Conservation (phyloP, 1,139 yeast genomes). For the Magnusiomyces suaveolens region DNA sequence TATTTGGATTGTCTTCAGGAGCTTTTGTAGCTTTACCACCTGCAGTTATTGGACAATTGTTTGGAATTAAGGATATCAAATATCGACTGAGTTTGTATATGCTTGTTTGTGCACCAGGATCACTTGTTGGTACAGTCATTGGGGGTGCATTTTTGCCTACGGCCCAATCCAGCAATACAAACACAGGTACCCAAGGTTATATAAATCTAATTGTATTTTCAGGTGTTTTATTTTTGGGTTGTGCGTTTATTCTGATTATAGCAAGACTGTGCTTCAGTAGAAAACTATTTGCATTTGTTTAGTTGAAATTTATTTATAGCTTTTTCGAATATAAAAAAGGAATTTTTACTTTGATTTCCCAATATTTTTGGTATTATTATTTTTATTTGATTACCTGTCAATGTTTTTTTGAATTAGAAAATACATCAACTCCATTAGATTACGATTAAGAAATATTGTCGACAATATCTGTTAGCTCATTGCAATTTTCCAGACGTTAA, state of each 20-base stretch:
- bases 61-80: slow-evolving; percentile 35
- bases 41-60: slow-evolving; percentile 39
- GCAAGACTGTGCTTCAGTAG: not conserved
- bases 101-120: slow-evolving; percentile 42
- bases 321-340: too few species aligned
- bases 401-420: too few species aligned
- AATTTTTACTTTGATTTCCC: too few species aligned
- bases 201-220: slow-evolving; percentile 19
- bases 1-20: slow-evolving; percentile 43
- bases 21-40: slow-evolving; percentile 35
- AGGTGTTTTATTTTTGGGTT: slow-evolving; percentile 19
- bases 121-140: slow-evolving; percentile 42
- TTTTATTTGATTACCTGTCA: too few species aligned
- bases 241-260: not conserved
- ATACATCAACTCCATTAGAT: too few species aligned
- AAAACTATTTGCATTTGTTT: slow-evolving; percentile 3
- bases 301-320: too few species aligned
- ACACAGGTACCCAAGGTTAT: slow-evolving; percentile 14
- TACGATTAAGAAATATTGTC: too few species aligned
- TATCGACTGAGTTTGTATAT: slow-evolving; percentile 50
- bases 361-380: too few species aligned
- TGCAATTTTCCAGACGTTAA: too few species aligned
- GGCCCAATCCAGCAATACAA: slow-evolving; percentile 11
- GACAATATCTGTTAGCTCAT: too few species aligned
- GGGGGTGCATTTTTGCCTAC: slow-evolving; percentile 37